These are phyloP conservation scores for Scedosporium boydii DNA, from an alignment of 2,329 filamentous ascomycete genomes.

Conservation along the genomic window DNA sequence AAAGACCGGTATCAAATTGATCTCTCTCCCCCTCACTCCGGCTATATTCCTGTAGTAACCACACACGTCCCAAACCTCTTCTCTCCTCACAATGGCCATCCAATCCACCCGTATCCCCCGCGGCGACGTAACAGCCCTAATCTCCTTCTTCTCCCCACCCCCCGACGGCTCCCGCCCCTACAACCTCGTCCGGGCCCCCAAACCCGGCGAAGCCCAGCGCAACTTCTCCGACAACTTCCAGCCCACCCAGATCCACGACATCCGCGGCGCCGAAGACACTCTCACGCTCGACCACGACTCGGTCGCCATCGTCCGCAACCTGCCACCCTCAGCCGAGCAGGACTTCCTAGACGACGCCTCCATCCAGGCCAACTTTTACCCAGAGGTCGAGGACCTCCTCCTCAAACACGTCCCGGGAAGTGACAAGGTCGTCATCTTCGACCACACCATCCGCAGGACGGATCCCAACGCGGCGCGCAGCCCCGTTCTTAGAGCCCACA, in stretches of 20 bases:
- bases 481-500: slow-evolving; percentile 67
- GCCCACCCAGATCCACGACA: slow-evolving; percentile 55
- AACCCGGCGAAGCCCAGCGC: slow-evolving; percentile 48
- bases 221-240: slow-evolving; percentile 50
- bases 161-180: slow-evolving; percentile 49
- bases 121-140: slow-evolving; percentile 51
- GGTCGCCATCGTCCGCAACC: slow-evolving; percentile 54
- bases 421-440: slow-evolving; percentile 64
- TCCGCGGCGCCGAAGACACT: slow-evolving; percentile 58
- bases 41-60: background rate
- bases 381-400: slow-evolving; percentile 68
- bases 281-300: slow-evolving; percentile 66
- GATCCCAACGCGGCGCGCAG: slow-evolving; percentile 47
- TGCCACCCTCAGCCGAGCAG: slow-evolving; percentile 46
- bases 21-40: background rate
- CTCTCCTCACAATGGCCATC: slow-evolving; percentile 26
- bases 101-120: slow-evolving; percentile 31
- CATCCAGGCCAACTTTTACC: slow-evolving; percentile 69
- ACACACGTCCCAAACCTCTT: background rate
- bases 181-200: slow-evolving; percentile 57
- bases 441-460: slow-evolving; percentile 76
- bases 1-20: background rate
- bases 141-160: slow-evolving; percentile 58
- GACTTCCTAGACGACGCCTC: slow-evolving; percentile 60
- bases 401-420: slow-evolving; percentile 57